A percentile compares a stretch with the other conserved stretches of the same genome.
phyloP scores from a whole-genome alignment of 1,284 basidiomycete genomes.

The Cutaneotrichosporon cutaneum region DNA sequence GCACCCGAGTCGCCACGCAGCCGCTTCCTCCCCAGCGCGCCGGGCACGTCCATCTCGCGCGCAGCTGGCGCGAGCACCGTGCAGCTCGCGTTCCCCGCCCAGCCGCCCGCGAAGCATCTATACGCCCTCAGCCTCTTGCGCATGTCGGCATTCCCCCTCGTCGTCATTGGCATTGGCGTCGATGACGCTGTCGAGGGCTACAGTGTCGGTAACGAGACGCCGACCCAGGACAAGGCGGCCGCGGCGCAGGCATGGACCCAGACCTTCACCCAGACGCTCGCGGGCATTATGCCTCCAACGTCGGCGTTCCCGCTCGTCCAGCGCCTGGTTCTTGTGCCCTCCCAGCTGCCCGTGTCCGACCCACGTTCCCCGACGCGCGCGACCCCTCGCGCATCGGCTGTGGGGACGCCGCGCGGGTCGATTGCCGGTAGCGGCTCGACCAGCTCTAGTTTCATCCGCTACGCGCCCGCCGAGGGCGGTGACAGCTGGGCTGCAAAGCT shows the following conservation, averaged over 20 bases:
- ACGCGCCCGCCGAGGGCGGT: constrained; percentile 34
- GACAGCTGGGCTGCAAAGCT: constrained; percentile 72
- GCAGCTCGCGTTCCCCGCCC: constrained; percentile 40
- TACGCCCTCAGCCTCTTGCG: constrained; percentile 43
- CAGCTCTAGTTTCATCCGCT: constrained; percentile 17
- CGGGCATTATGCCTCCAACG: constrained; percentile 57
- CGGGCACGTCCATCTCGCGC: constrained; percentile 31
- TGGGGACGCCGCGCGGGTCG: not conserved
- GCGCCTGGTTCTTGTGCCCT: constrained; percentile 56
- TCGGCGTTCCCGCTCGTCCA: constrained; percentile 71
- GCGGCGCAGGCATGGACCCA: constrained; percentile 14
- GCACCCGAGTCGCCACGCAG: constrained; percentile 20
- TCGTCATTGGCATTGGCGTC: constrained; percentile 45
- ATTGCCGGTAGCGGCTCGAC: not conserved
- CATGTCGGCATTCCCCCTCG: constrained; percentile 43
- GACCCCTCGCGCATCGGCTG: not conserved
- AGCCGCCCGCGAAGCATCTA: constrained; percentile 40
- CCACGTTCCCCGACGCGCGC: not conserved
- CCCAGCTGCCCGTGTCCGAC: constrained; percentile 23
- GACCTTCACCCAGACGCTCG: constrained; percentile 41
- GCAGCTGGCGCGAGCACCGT: constrained; percentile 41
- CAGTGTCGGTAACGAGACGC: not conserved
- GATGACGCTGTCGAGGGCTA: constrained; percentile 23
- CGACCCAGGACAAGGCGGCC: not conserved
- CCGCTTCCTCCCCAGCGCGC: constrained; percentile 38